Base-by-base conservation (phyloP, 2,329 filamentous ascomycete genomes). In the Diaporthe helianthi region DNA sequence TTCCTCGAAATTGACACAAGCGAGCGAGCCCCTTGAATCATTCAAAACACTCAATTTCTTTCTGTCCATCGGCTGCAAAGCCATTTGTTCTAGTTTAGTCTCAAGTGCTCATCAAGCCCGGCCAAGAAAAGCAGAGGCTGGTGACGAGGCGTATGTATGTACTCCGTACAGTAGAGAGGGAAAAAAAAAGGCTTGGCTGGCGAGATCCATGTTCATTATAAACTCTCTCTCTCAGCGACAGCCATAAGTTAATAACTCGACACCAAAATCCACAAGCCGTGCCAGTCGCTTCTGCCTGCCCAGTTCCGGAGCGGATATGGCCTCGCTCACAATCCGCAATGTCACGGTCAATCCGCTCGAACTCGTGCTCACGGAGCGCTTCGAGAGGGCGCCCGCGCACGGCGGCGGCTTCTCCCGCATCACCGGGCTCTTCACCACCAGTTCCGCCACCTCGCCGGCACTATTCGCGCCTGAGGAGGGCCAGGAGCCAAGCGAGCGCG, bases 371-470 rank as follows among this genome's bases (percentile, higher is more conserved):
- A 44, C 67, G 13, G 71, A 69, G 58, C 67, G 69, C 17, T 69
- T 71, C 67, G 67, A 69, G 31, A 46, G 67, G 22, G 9, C 38
- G 2, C 54, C 51, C 19, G 17, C 33, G 2, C 51, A 66, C 4
- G 52, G 47, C 24, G 66, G 69, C 15, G 58, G 53, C 4, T 33
- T 72, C 15, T 63, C 71, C 31, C 70, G 55, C 24, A 69, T 76
- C 51, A 79, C 78, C 49, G 79, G 80, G 71, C 79, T 85, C 73
- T 78, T 85, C 75, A 55, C 24, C 52, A 83, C 81, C 73, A 41
- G 17, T 19, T n/a, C 41, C 54, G 54, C 22, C 36, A 81, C 80
- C 64, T 81, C 82, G 19, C 74, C 78, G 52, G 41, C 68, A 10
- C 15, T 68, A 3, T 54, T 66, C 24, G 63, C 58, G 22, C 36